Base-by-base conservation (phyloP, 1,139 yeast genomes). In the Oligophagozyma castellii region DNA sequence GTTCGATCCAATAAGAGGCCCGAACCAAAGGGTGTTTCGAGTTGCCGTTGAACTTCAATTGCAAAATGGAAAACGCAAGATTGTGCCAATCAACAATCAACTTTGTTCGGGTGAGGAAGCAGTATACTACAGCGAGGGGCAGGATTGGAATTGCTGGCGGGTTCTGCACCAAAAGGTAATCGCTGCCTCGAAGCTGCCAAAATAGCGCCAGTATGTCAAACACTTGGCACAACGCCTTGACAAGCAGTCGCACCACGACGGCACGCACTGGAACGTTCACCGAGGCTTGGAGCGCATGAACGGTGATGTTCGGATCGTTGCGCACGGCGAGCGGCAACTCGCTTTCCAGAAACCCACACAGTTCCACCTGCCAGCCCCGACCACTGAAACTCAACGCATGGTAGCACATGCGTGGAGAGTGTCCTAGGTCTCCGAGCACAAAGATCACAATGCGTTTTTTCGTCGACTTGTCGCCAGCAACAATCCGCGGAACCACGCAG, bases 81-180 rank as follows among this genome's bases (percentile, higher is more conserved):
- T 92, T 92, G 53, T 92, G 99, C 98, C 98, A 92, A 55, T 92
- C 99, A 32, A 92, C 70, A 12, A 89, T 65, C 22, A 89, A 57
- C 43, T 67, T 70, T 4, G 71, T 59, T 6, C 77, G 70, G 28
- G 75, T 67, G 40, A 71, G 58, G 33, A 70, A 67, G n/a, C n/a
- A n/a, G 47, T 68, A 73, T 2, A 75, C 24, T 4, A 78, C 66
- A 1, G 71, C 65, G 5, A 86, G 59, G 0, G 76, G 67, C 20
- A 92, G 58, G 4, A 83, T 61, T 1, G 99, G 99, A 26, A 92
- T 65, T 4, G 84, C 71, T 0, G 99, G 99, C 1, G 99, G 99
- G 50, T 86, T 89, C 57, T 89, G 94, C 15, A 86, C 65, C 50
- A 86, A 43, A n/a, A 84, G 62, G 43, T 63, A 83, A 37, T 76